Evolutionary conservation across 2,329 filamentous ascomycete genomes (phyloP).

Genomic region (Fusarium scirpi): DNA sequence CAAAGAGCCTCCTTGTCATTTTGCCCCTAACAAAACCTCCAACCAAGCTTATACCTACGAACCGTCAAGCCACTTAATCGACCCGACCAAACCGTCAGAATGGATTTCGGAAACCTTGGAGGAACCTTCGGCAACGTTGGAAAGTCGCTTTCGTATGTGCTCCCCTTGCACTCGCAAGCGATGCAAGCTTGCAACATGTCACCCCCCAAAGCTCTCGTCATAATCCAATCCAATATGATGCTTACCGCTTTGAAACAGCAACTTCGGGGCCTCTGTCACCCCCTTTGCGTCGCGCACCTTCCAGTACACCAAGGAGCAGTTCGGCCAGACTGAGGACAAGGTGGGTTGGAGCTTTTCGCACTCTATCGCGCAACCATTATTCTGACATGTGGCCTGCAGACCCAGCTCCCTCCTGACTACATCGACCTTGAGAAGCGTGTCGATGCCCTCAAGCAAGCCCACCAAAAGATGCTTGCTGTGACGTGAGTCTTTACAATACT

Average conservation of each 20-base stretch:
- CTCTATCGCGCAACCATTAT: conserved; percentile 32
- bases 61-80: conserved; percentile 8
- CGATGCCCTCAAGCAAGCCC: conserved; percentile 95
- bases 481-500: conserved; percentile 72
- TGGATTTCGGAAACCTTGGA: conserved; percentile 67
- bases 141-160: conserved; percentile 62
- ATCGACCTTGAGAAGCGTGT: conserved; percentile 98
- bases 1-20: conserved; percentile 32
- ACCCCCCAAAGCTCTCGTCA: conserved; percentile 21
- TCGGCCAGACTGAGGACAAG: conserved; percentile 95
- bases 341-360: conserved; percentile 56
- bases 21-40: conserved; percentile 28
- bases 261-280: conserved; percentile 82
- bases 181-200: conserved; percentile 14
- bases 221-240: conserved; percentile 16
- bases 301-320: conserved; percentile 98
- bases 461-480: conserved; percentile 96
- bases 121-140: conserved; percentile 60
- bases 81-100: conserved; percentile 47
- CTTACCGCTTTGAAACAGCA: conserved; percentile 53
- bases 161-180: conserved; percentile 23
- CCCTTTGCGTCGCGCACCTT: conserved; percentile 94
- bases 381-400: conserved; percentile 64
- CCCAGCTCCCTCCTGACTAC: conserved; percentile 96
- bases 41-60: conserved; percentile 20